These are phyloP conservation scores for Aspergillus ochraceoroseus DNA, from an alignment of 2,329 filamentous ascomycete genomes.

Conservation along the genomic window DNA sequence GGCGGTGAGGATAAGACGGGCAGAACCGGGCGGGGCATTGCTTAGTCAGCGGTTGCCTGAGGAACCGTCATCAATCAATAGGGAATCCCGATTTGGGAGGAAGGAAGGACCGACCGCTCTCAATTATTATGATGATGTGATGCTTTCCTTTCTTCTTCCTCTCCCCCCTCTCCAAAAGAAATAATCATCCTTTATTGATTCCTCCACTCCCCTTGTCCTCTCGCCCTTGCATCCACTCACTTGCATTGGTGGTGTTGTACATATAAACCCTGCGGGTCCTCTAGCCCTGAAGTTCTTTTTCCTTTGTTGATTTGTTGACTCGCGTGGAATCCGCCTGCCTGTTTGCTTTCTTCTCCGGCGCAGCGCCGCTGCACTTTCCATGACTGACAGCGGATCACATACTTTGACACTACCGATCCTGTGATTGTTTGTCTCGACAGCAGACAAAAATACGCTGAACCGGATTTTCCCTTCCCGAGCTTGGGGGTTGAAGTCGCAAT, in stretches of 20 bases:
- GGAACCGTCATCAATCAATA: slow-evolving; percentile 33
- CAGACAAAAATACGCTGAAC: slow-evolving; percentile 2
- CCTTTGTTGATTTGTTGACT: slow-evolving; percentile 20
- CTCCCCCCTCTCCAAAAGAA: slow-evolving; percentile 7
- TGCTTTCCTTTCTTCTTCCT: slow-evolving; percentile 9
- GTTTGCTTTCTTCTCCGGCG: slow-evolving; percentile 16
- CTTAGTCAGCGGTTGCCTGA: slow-evolving; percentile 37
- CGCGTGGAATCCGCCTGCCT: slow-evolving; percentile 17
- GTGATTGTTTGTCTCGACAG: slow-evolving; percentile 6
- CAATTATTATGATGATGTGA: slow-evolving; percentile 15
- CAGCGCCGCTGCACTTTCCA: slow-evolving; percentile 16
- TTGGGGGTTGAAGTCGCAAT: slow-evolving; percentile 24
- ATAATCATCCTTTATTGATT: slow-evolving; percentile 7
- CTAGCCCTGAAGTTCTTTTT: slow-evolving; percentile 15
- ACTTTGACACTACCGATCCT: slow-evolving; percentile 8
- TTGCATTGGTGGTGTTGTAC: slow-evolving; percentile 14
- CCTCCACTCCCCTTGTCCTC: slow-evolving; percentile 3
- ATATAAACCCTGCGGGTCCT: slow-evolving; percentile 23
- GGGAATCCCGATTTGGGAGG: slow-evolving; percentile 4
- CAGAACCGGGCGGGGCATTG: slow-evolving; percentile 30
- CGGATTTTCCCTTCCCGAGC: slow-evolving; percentile 7
- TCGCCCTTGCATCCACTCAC: slow-evolving; percentile 21
- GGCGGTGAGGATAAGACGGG: slow-evolving; percentile 28
- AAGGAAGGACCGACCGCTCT: slow-evolving; percentile 7
- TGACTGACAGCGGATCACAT: slow-evolving; percentile 12